Conservation (phyloP, 805 yeast genomes). For the Metschnikowia chrysomelidarum region DNA sequence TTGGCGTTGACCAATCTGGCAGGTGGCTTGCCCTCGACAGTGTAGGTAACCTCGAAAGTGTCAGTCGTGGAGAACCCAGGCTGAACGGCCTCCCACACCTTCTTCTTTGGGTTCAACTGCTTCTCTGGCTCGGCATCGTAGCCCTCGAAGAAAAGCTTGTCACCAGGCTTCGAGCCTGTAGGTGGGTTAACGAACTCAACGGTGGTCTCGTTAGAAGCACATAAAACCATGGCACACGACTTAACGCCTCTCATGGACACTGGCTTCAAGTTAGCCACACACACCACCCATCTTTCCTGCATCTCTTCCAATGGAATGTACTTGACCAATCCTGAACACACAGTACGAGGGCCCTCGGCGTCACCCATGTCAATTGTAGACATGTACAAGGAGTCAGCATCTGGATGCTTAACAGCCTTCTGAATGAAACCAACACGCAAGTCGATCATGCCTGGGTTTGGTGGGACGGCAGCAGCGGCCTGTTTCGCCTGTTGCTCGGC, state of each 20-base stretch:
- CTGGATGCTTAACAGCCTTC: slow-evolving; percentile 95
- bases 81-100: slow-evolving; percentile 94
- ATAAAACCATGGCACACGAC: slow-evolving; percentile 94
- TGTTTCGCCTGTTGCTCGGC: slow-evolving; percentile 48
- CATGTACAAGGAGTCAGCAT: slow-evolving; percentile 94
- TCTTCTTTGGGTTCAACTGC: slow-evolving; percentile 96
- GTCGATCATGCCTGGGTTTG: slow-evolving; percentile 83
- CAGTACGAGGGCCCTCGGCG: slow-evolving; percentile 95
- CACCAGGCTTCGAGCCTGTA: slow-evolving; percentile 89
- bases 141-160: slow-evolving; percentile 92
- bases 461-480: slow-evolving; percentile 57
- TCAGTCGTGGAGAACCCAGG: slow-evolving; percentile 85
- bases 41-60: slow-evolving; percentile 72
- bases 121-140: slow-evolving; percentile 86
- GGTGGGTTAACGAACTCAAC: slow-evolving; percentile 98
- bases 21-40: slow-evolving; percentile 73
- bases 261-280: slow-evolving; percentile 95
- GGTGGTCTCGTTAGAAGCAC: slow-evolving; percentile 70
- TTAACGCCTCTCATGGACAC: slow-evolving; percentile 97
- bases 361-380: slow-evolving; percentile 97
- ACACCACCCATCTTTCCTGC: slow-evolving; percentile 91
- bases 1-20: slow-evolving; percentile 71
- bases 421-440: slow-evolving; percentile 95
- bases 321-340: slow-evolving; percentile 94
- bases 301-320: slow-evolving; percentile 86